Base-by-base conservation (phyloP, 1,284 basidiomycete genomes). In the Rhodotorula sp. region DNA sequence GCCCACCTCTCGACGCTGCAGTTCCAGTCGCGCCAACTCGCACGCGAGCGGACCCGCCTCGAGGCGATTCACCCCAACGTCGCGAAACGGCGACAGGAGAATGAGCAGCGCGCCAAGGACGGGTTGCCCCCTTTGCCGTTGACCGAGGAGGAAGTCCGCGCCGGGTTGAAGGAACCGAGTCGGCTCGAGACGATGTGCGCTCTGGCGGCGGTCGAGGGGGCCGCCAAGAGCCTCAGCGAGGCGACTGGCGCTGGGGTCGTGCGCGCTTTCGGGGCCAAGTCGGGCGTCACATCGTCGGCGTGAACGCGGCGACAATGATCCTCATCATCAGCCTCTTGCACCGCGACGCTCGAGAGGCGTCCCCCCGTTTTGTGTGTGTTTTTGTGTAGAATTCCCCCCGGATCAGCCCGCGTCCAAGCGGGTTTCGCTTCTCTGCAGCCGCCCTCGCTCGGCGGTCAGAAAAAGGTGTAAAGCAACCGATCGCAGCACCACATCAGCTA, bases 1-100 rank as follows among this genome's bases (percentile, higher is more conserved):
- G 91, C 91, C 69, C 94, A 97, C 82, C 90, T 93, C 79, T 91
- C 93, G 74, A 97, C 97, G 81, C 87, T 97, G 69, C 93, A 91
- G 62, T 99, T 95, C 85, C 85, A 95, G 79, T 86, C 87, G 60
- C 89, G 95, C 69, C 94, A 97, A 81, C 93, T 97, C 78, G 90
- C 89, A 34, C 87, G 95, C 60, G 95, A 98, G 82, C 90, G 89
- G 80, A 83, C 86, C 54, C 88, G 88, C 73, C 92, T 93, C 71
- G 95, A 99, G 72, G 38, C 43, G 43, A 84, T 85, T 5, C 67
- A 68, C 68, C 69, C 76, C 68, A 88, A 89, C 78, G 82, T 95
- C 67, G 85, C 86, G 77, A 93, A 93, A 81, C 87, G 93, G 77
- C 91, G 90, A 80, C 92, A 95, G 79, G 95, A 98, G 83, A 97